Evolutionary conservation across 805 yeast species (phyloP).

Genomic region (Wickerhamiella galacta): DNA sequence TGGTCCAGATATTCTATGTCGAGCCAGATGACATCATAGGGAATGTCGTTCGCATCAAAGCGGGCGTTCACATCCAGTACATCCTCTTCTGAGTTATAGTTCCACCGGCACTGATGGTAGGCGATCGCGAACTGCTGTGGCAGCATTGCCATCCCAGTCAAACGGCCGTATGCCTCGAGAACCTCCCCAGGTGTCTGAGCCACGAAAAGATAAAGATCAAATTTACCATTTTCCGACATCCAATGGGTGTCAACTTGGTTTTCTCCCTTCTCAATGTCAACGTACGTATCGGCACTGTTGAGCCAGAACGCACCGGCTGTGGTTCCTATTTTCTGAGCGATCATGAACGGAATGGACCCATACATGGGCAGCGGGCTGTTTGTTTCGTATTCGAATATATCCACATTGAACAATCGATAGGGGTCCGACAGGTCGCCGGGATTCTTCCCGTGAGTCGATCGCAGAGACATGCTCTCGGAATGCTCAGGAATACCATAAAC

Average conservation of each 20-base stretch:
- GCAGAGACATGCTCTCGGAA: constrained; percentile 60
- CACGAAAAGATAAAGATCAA: constrained; percentile 57
- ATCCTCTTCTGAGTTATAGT: constrained; percentile 77
- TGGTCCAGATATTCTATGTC: constrained; percentile 83
- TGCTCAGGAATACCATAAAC: constrained; percentile 97
- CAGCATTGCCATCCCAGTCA: constrained; percentile 58
- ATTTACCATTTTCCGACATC: constrained; percentile 80
- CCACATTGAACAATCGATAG: constrained; percentile 80
- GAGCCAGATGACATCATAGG: constrained; percentile 86
- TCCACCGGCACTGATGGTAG: constrained; percentile 96
- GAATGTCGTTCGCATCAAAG: constrained; percentile 61
- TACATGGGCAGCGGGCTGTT: constrained; percentile 81
- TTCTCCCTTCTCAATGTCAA: constrained; percentile 39
- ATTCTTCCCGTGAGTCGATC: constrained; percentile 36
- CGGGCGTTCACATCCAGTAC: constrained; percentile 51
- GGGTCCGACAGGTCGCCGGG: constrained; percentile 36
- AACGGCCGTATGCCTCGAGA: constrained; percentile 39
- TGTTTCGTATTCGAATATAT: constrained; percentile 82
- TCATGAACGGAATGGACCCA: constrained; percentile 81
- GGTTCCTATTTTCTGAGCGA: constrained; percentile 41
- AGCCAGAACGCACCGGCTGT: constrained; percentile 80
- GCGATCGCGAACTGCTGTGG: constrained; percentile 74
- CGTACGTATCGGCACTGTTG: constrained; percentile 82
- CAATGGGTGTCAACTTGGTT: constrained; percentile 48
- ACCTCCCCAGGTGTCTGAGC: constrained; percentile 42